Percentiles rank a stretch among this genome's conserved stretches.
These are phyloP conservation scores for Komagataella populi DNA, from an alignment of 805 yeast species.

Conservation along the genomic window DNA sequence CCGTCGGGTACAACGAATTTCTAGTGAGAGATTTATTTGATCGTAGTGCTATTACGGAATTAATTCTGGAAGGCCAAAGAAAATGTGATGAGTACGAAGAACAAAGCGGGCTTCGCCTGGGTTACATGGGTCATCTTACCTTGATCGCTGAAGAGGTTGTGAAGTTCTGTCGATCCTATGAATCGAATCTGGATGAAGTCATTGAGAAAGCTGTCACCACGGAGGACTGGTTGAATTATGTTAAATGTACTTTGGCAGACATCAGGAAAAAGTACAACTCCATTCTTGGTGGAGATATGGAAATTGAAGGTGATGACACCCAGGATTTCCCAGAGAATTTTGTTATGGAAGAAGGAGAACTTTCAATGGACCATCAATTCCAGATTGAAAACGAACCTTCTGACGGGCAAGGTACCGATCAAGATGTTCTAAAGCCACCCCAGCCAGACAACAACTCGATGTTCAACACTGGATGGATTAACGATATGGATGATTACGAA, in stretches of 20 bases:
- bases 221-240: slow-evolving; percentile 69
- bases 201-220: slow-evolving; percentile 38
- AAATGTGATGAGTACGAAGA: slow-evolving; percentile 47
- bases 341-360: slow-evolving; percentile 8
- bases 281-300: slow-evolving; percentile 62
- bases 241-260: slow-evolving; percentile 68
- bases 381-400: slow-evolving; percentile 45
- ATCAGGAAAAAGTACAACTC: slow-evolving; percentile 92
- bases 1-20: slow-evolving; percentile 74
- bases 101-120: slow-evolving; percentile 53
- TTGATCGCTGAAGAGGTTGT: slow-evolving; percentile 92
- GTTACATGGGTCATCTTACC: slow-evolving; percentile 95
- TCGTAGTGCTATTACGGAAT: slow-evolving; percentile 41
- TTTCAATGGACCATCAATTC: slow-evolving; percentile 26
- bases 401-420: slow-evolving; percentile 36
- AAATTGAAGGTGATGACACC: slow-evolving; percentile 20
- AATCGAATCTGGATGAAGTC: slow-evolving; percentile 25
- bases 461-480: slow-evolving; percentile 5
- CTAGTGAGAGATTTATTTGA: slow-evolving; percentile 61
- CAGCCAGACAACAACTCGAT: not conserved
- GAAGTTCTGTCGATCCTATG: slow-evolving; percentile 55
- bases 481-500: slow-evolving; percentile 54
- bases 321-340: slow-evolving; percentile 7
- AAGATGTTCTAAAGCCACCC: slow-evolving; percentile 19
- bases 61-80: slow-evolving; percentile 49